A percentile compares a stretch with the other conserved stretches of the same genome.
Conservation (phyloP, 352 stramenopile species). For the Phytophthora vignae region DNA sequence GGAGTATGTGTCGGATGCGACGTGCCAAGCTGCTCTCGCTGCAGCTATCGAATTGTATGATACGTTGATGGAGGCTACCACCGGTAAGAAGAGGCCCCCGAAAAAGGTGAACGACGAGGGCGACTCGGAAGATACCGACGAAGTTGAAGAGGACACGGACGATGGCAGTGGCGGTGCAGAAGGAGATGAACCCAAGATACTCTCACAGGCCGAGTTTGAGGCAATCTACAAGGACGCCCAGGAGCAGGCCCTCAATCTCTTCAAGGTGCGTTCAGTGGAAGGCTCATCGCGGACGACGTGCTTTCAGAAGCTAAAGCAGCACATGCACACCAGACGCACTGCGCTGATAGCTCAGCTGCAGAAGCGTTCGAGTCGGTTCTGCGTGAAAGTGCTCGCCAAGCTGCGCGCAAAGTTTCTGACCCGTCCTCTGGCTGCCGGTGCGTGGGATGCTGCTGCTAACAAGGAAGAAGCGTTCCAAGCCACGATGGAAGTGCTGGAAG, state of each 20-base stretch:
- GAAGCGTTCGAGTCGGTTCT: conserved; percentile 62
- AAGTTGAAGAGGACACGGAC: conserved; percentile 37
- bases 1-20: conserved; percentile 85
- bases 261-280: conserved; percentile 78
- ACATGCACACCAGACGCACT: conserved; percentile 71
- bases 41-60: conserved; percentile 72
- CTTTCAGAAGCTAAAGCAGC: conserved; percentile 81
- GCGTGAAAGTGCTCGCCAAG: conserved; percentile 50
- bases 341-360: conserved; percentile 65
- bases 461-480: conserved; percentile 38
- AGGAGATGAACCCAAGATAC: conserved; percentile 33
- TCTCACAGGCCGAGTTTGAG: conserved; percentile 80
- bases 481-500: conserved; percentile 61
- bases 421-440: conserved; percentile 47
- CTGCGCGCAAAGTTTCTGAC: conserved; percentile 51
- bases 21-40: conserved; percentile 67
- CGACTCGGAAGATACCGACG: conserved; percentile 32
- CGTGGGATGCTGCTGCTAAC: conserved; percentile 44
- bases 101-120: conserved; percentile 31
- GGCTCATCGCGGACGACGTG: conserved; percentile 58
- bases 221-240: conserved; percentile 77
- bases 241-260: conserved; percentile 70
- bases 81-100: conserved; percentile 28
- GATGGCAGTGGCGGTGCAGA: conserved; percentile 19
- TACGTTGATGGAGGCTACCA: conserved; percentile 44